Percentiles rank a stretch among this genome's conserved stretches.
Evolutionary conservation across 2,329 filamentous ascomycete species (phyloP).

Genomic region (Diaporthe nobilis): DNA sequence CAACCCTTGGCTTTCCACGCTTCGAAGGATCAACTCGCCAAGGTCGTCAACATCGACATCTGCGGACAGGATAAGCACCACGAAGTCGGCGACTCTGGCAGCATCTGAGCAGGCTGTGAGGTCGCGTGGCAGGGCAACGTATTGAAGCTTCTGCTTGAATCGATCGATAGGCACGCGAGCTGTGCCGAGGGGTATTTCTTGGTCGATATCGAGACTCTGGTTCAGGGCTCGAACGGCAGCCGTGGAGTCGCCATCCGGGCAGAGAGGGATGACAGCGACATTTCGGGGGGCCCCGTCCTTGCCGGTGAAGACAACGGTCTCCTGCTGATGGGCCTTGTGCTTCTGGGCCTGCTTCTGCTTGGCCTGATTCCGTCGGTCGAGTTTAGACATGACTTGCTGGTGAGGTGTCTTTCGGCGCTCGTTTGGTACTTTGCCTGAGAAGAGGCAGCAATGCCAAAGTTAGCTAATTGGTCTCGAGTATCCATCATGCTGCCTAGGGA

Average conservation of each 20-base stretch:
- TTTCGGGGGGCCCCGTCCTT: constrained; percentile 89
- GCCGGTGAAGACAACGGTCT: constrained; percentile 86
- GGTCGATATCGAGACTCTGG: constrained; percentile 82
- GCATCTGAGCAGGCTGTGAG: constrained; percentile 86
- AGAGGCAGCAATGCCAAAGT: background rate
- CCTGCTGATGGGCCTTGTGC: constrained; percentile 84
- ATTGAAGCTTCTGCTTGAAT: constrained; percentile 96
- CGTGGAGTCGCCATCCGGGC: constrained; percentile 77
- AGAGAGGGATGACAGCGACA: constrained; percentile 89
- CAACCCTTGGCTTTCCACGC: constrained; percentile 93
- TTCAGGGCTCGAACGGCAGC: constrained; percentile 80
- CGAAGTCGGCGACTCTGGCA: constrained; percentile 90
- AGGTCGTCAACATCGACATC: constrained; percentile 86
- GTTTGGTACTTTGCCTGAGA: constrained; percentile 80
- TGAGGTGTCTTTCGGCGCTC: constrained; percentile 91
- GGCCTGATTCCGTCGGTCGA: constrained; percentile 94
- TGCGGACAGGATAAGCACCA: constrained; percentile 87
- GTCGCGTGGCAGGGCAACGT: constrained; percentile 81
- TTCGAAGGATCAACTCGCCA: constrained; percentile 87
- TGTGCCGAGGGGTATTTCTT: constrained; percentile 71
- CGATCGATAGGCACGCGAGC: constrained; percentile 82
- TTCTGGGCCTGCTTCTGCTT: constrained; percentile 91
- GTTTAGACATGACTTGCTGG: constrained; percentile 97
- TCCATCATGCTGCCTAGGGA: background rate
- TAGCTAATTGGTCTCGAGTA: background rate